These are phyloP conservation scores for Ananas comosus DNA, from an alignment of 176 grass and related monocot genomes.

Conservation along the genomic window DNA sequence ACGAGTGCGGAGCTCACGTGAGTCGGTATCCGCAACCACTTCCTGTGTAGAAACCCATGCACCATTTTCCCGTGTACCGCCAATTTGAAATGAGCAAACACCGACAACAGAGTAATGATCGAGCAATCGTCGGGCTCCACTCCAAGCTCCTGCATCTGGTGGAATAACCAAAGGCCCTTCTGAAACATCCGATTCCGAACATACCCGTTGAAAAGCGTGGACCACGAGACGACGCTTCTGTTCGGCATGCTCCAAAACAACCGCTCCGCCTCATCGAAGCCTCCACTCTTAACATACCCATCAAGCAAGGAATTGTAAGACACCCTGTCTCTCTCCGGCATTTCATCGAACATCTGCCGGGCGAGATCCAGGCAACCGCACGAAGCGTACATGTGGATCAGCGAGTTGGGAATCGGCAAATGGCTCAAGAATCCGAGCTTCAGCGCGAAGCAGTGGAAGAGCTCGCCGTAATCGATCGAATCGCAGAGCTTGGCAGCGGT, in stretches of 20 bases:
- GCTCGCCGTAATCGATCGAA: conserved; percentile 21
- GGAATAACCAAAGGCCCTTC: conserved; percentile 21
- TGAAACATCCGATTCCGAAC: conserved; percentile 25
- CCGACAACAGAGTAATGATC: conserved; percentile 24
- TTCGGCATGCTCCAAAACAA: conserved; percentile 27
- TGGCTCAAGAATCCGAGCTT: conserved; percentile 35
- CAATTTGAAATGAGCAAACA: conserved; percentile 21
- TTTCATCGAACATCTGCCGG: conserved; percentile 36
- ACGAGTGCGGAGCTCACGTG: conserved; percentile 18
- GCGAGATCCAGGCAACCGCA: conserved; percentile 16
- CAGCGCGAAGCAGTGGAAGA: conserved; percentile 31
- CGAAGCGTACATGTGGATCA: conserved; percentile 33
- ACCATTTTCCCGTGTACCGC: conserved; percentile 27
- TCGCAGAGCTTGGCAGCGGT: conserved; percentile 24
- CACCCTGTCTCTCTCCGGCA: conserved; percentile 22
- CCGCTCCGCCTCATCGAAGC: conserved; percentile 29
- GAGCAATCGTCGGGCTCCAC: conserved; percentile 28
- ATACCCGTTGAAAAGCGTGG: conserved; percentile 35
- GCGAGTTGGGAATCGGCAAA: conserved; percentile 25
- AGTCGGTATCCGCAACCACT: conserved; percentile 20
- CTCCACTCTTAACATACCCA: conserved; percentile 25
- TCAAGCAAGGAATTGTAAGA: conserved; percentile 34
- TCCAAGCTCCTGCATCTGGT: conserved; percentile 23
- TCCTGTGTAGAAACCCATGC: conserved; percentile 30
- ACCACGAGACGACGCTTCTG: conserved; percentile 19